Evolutionary conservation across 2,329 filamentous ascomycete species (phyloP), one percentile per base, ranked within the genome.

Genomic region (Colletotrichum sp.): DNA sequence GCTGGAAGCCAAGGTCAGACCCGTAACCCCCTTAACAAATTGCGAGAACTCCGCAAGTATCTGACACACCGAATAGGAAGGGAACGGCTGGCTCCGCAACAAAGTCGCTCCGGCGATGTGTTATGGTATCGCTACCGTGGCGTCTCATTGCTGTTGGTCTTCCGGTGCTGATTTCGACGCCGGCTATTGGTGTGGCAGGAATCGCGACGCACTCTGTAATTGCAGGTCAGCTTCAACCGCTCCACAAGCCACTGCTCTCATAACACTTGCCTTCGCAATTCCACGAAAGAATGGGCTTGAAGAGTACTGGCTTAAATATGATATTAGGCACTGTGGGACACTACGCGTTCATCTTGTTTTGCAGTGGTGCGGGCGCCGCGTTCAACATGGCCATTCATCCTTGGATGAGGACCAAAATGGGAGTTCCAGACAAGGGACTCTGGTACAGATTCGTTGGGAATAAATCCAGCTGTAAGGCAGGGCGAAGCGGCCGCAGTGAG

Each of bases 281-380:
- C n/a, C 43, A 48, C n/a, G 18, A 13, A 21, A 21, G 0, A 6
- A 48, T 21, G 18, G 24, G 6, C 52, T 0, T 13, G 5, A 0
- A 43, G 39, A n/a, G 8, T 43, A 1, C 43, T 48, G 43, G n/a
- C 43, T 18, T n/a, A 21, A 43, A 0, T 21, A 0, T 4, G 0
- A 48, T 6, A 21, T 1, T 48, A 21, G 43, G 18, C 43, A 0
- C 43, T 48, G 3, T 48, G 43, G 43, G 0, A 1, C 18, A 1
- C 0, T 21, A 48, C 43, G 18, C 43, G 0, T 48, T 48, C 43
- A 48, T 48, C 43, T 1, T 48, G 9, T 7, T 48, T 21, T 48
- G 43, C 43, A 0, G 43, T 21, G 43, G 0, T 48, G 43, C 43
- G 18, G 43, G 39, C 32, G 32, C 32, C 32, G 32, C 32, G 13